phyloP scores from a whole-genome alignment of 2,329 filamentous ascomycete genomes.

The Endoconidiophora polonica region DNA sequence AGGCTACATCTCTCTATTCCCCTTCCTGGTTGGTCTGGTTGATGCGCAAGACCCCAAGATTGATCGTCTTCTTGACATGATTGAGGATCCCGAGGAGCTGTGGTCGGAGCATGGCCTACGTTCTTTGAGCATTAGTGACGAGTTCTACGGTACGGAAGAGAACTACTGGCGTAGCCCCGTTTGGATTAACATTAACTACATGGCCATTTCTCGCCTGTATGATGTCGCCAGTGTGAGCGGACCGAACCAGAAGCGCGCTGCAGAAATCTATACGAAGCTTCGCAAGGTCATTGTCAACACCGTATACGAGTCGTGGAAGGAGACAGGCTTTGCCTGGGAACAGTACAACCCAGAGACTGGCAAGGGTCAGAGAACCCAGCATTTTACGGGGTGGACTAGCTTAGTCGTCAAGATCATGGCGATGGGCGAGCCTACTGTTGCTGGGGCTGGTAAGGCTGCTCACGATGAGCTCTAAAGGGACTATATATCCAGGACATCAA shows the following conservation, averaged over 20 bases:
- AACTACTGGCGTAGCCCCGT: slow-evolving; percentile 95
- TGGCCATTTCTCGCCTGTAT: slow-evolving; percentile 30
- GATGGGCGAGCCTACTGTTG: slow-evolving; percentile 52
- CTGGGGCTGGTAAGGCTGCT: slow-evolving; percentile 16
- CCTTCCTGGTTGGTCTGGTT: slow-evolving; percentile 73
- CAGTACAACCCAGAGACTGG: slow-evolving; percentile 94
- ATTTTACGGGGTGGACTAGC: slow-evolving; percentile 99
- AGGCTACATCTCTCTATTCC: slow-evolving; percentile 86
- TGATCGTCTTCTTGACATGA: slow-evolving; percentile 56
- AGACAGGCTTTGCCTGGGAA: slow-evolving; percentile 95
- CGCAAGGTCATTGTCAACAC: slow-evolving; percentile 77
- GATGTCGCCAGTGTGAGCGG: slow-evolving; percentile 33
- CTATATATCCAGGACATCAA: not conserved
- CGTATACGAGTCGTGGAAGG: slow-evolving; percentile 71
- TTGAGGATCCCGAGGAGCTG: slow-evolving; percentile 68
- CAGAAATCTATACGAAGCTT: slow-evolving; percentile 57
- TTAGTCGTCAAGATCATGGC: slow-evolving; percentile 94
- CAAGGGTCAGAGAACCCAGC: slow-evolving; percentile 83
- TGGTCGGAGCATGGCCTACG: slow-evolving; percentile 82
- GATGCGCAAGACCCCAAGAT: slow-evolving; percentile 57
- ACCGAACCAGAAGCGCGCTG: slow-evolving; percentile 51
- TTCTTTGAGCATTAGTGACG: slow-evolving; percentile 69
- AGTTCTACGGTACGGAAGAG: slow-evolving; percentile 75
- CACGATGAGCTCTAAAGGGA: slow-evolving; percentile 31
- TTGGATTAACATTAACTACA: slow-evolving; percentile 94